Base-by-base conservation (phyloP, 495 filamentous ascomycete species). In the Halenospora varia region DNA sequence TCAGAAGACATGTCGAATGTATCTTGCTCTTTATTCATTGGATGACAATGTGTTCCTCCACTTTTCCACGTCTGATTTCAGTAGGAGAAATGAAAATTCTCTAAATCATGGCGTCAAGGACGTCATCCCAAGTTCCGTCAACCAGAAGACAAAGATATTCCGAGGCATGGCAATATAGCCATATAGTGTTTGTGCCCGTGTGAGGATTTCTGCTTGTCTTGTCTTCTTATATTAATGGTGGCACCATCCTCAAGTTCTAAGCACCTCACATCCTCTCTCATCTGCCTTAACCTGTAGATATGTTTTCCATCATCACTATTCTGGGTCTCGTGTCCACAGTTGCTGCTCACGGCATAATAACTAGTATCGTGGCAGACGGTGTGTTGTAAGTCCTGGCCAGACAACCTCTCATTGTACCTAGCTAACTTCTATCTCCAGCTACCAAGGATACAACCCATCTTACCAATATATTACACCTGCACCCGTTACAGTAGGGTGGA, bases 291-390 rank as follows among this genome's bases (percentile, higher is more conserved):
- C 26, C 49, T 15, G 13, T 35, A 46, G 25, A 19, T 9, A 62
- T 62, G 55, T 41, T 54, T 17, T 51, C 29, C 13, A 29, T 48
- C 2, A 24, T 55, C 2, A 18, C 77, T 23, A 9, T 60, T 39
- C 18, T 56, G 19, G 53, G 61, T 26, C 50, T 62, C 52, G 80
- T 86, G 41, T 75, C 76, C 44, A 55, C 49, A n/a, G 62, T 51
- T 17, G 35, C 44, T 25, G 84, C 80, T 52, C 85, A 88, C 70
- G 85, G 85, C 25, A 81, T 79, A 56, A 83, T 86, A 24, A 67
- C 70, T 25, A 77, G 80, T 57, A 75, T 84, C 62, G 73, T 85
- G 25, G 75, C 81, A 56, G 81, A 84, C 61, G 84, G 82, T 25
- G 71, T 71, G 25, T 80, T 75, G 59, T 80, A 75, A 51, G 63